Conservation (phyloP, 306 rosid species). For the Lathyrus sativus region DNA sequence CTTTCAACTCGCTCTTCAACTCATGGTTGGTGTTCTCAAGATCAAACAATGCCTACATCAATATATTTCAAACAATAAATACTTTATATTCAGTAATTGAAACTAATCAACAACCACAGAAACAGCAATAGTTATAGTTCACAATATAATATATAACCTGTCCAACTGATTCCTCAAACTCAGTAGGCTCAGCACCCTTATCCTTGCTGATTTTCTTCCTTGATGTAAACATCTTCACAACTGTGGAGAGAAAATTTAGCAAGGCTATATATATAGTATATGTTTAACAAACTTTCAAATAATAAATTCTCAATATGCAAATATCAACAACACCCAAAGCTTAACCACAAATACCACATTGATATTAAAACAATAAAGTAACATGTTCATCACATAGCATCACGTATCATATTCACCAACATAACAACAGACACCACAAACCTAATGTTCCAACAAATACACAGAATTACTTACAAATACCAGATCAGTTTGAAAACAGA, state of each 20-base stretch:
- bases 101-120: neutral
- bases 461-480: neutral
- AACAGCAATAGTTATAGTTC: neutral
- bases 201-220: slow-evolving; percentile 76
- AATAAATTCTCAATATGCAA: too few species aligned
- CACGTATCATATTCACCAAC: neutral
- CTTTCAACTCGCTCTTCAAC: slow-evolving; percentile 91
- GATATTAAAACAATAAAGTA: neutral
- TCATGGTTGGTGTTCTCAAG: slow-evolving; percentile 77
- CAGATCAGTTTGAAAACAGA: neutral
- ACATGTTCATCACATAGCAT: neutral
- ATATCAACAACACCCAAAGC: neutral
- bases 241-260: neutral
- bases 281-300: neutral
- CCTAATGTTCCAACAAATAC: neutral
- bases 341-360: neutral
- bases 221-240: slow-evolving; percentile 60
- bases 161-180: slow-evolving; percentile 73
- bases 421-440: neutral
- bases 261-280: too few species aligned
- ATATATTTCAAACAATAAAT: neutral
- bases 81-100: neutral
- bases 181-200: slow-evolving; percentile 67
- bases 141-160: slow-evolving; percentile 49
- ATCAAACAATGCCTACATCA: slow-evolving; percentile 68